Conservation (phyloP, 164 flowering plant species). For the Umbilicus rupestris region DNA sequence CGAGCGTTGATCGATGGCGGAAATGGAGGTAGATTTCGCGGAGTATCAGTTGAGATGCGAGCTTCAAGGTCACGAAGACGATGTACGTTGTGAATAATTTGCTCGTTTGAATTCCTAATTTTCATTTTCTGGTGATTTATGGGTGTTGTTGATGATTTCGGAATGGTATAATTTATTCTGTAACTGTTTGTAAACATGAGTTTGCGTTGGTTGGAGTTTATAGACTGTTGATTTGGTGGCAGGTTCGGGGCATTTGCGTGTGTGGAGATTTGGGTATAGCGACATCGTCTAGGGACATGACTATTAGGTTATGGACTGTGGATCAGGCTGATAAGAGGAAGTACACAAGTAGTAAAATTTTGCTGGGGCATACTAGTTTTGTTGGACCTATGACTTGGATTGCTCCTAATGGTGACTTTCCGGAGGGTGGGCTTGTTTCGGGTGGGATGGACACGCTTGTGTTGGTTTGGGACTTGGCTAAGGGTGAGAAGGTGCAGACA, state of each 20-base stretch:
- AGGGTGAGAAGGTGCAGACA: slow-evolving; percentile 50
- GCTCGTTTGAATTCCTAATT: not conserved
- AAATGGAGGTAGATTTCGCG: slow-evolving; percentile 43
- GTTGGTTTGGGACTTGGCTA: slow-evolving; percentile 73
- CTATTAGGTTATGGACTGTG: slow-evolving; percentile 65
- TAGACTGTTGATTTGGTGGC: not conserved
- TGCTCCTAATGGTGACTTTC: slow-evolving; percentile 47
- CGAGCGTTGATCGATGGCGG: not conserved
- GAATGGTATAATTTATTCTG: not conserved
- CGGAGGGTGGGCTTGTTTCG: slow-evolving; percentile 79
- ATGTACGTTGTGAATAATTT: slow-evolving; percentile 25
- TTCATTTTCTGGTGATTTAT: not conserved
- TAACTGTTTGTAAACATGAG: not conserved
- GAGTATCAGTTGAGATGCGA: slow-evolving; percentile 45
- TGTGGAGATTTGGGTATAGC: slow-evolving; percentile 71
- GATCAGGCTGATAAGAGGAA: slow-evolving; percentile 37
- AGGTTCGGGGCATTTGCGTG: slow-evolving; percentile 89
- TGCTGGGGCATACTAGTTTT: slow-evolving; percentile 84
- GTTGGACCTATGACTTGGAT: slow-evolving; percentile 94
- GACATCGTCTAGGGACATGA: slow-evolving; percentile 81
- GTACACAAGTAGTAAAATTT: slow-evolving; percentile 32
- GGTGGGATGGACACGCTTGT: slow-evolving; percentile 93
- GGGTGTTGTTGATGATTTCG: not conserved
- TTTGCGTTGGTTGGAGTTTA: not conserved
- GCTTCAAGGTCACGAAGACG: slow-evolving; percentile 62